phyloP scores from a whole-genome alignment of 768 basidiomycete species.

The Podaxis rugospora region DNA sequence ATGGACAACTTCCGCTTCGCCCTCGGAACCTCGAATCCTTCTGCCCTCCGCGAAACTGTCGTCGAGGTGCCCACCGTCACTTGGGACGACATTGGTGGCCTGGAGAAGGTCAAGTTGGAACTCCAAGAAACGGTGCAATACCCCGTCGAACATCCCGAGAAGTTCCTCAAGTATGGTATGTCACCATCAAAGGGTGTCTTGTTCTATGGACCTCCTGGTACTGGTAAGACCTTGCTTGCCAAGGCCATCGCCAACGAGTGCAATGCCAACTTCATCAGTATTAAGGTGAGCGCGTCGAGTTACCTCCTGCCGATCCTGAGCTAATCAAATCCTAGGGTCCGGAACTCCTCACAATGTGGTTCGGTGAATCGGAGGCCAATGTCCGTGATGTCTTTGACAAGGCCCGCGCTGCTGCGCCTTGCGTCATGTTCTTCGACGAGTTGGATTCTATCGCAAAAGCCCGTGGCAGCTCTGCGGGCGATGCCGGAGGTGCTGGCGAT shows the following conservation, averaged over 20 bases:
- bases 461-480: constrained; percentile 85
- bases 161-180: constrained; percentile 99
- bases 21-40: constrained; percentile 95
- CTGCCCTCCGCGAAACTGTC: constrained; percentile 97
- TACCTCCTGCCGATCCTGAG: background rate
- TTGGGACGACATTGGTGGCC: constrained; percentile 99
- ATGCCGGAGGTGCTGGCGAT: constrained; percentile 95
- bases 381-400: constrained; percentile 99
- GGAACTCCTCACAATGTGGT: constrained; percentile 99
- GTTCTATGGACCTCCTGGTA: constrained; percentile 99
- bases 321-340: constrained; percentile 59
- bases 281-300: constrained; percentile 59
- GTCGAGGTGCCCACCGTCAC: constrained; percentile 98
- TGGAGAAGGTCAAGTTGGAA: constrained; percentile 99
- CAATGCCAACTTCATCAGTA: constrained; percentile 99
- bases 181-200: constrained; percentile 98
- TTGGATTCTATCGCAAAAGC: constrained; percentile 98
- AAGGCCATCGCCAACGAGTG: constrained; percentile 99
- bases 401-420: constrained; percentile 97
- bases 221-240: constrained; percentile 97
- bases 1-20: constrained; percentile 99
- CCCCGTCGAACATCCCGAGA: constrained; percentile 99
- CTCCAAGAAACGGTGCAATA: constrained; percentile 99
- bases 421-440: constrained; percentile 99
- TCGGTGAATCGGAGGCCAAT: constrained; percentile 99